Conservation (phyloP, 805 yeast species). For the Wickerhamomyces sydowiorum region DNA sequence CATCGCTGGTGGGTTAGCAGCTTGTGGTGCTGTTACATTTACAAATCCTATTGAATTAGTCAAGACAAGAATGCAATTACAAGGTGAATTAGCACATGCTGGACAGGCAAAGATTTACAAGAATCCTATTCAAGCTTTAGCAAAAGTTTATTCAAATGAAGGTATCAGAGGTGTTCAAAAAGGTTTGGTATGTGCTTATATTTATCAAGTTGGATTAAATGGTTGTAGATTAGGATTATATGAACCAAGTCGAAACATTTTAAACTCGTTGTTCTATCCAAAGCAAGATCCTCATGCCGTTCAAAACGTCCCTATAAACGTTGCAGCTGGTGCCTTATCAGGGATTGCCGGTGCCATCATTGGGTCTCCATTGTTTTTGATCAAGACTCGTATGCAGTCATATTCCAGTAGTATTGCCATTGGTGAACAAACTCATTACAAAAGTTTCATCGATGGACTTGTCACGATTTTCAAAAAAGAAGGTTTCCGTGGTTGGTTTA, state of each 20-base stretch:
- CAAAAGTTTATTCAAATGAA: constrained; percentile 66
- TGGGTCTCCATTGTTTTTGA: constrained; percentile 88
- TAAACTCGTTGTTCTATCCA: constrained; percentile 54
- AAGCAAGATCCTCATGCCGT: constrained; percentile 39
- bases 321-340: constrained; percentile 72
- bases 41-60: constrained; percentile 95
- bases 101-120: constrained; percentile 51
- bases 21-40: constrained; percentile 96
- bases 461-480: constrained; percentile 53
- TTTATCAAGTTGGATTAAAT: constrained; percentile 85
- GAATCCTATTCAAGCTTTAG: constrained; percentile 83
- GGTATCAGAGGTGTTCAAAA: constrained; percentile 86
- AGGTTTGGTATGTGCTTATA: constrained; percentile 83
- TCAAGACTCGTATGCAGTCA: constrained; percentile 96
- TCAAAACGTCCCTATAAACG: constrained; percentile 55
- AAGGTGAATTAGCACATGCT: constrained; percentile 74
- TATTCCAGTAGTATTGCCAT: constrained; percentile 63
- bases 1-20: constrained; percentile 88
- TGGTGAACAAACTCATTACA: constrained; percentile 92
- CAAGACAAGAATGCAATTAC: constrained; percentile 94
- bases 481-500: constrained; percentile 73
- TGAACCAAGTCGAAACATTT: constrained; percentile 69
- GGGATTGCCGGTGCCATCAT: constrained; percentile 86
- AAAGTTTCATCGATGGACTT: constrained; percentile 63
- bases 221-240: constrained; percentile 94